Conservation (phyloP, 164 flowering plant genomes). For the Aristolochia californica region DNA sequence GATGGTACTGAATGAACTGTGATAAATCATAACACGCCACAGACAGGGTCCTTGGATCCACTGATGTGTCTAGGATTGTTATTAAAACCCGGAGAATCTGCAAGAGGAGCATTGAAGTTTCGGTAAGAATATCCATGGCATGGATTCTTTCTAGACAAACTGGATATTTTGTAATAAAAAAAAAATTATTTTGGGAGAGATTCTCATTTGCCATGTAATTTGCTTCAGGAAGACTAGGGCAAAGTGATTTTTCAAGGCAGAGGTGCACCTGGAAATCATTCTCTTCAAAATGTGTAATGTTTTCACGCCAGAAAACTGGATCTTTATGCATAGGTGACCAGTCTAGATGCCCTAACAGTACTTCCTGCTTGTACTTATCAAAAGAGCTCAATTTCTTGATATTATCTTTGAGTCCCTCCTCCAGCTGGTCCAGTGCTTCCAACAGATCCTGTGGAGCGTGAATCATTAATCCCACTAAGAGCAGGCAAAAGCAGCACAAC, state of each 20-base stretch:
- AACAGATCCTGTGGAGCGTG: conserved; percentile 50
- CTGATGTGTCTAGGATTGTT: conserved; percentile 79
- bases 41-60: conserved; percentile 74
- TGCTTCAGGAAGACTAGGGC: neutral
- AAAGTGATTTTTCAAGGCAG: neutral
- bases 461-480: neutral
- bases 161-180: no score
- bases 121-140: neutral
- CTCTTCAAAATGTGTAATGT: conserved; percentile 78
- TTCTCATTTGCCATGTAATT: no score
- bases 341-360: conserved; percentile 90
- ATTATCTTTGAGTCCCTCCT: conserved; percentile 73
- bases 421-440: conserved; percentile 83
- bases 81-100: conserved; percentile 91
- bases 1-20: conserved; percentile 81
- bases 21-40: conserved; percentile 95
- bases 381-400: conserved; percentile 80
- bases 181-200: no score
- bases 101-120: neutral
- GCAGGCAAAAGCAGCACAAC: neutral
- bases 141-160: neutral
- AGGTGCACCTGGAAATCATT: conserved; percentile 79
- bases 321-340: conserved; percentile 99
- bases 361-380: conserved; percentile 95
- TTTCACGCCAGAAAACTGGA: conserved; percentile 86